Conservation (phyloP, 805 yeast genomes). For the Ogataea populi-albae region DNA sequence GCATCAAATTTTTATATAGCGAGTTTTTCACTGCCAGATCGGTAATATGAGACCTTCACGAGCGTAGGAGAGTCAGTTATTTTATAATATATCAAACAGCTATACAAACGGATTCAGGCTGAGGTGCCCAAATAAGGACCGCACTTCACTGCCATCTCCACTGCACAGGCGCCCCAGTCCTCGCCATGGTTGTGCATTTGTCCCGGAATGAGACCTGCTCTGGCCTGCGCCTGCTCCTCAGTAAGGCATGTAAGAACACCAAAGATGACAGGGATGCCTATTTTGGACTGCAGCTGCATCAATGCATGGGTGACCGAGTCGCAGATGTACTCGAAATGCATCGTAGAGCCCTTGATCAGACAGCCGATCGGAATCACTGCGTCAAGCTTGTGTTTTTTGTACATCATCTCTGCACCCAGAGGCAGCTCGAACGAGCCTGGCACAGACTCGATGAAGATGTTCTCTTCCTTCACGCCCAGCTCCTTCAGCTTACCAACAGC, state of each 20-base stretch:
- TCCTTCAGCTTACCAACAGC: slow-evolving; percentile 57
- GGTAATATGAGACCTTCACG: no score
- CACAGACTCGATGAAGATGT: slow-evolving; percentile 78
- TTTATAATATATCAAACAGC: not conserved
- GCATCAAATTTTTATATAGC: no score
- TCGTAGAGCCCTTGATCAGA: slow-evolving; percentile 91
- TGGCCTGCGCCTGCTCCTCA: slow-evolving; percentile 87
- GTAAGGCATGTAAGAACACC: slow-evolving; percentile 93
- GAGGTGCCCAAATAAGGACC: slow-evolving; percentile 2
- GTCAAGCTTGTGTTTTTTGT: slow-evolving; percentile 55
- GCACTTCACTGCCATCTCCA: slow-evolving; percentile 75
- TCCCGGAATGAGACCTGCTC: slow-evolving; percentile 79
- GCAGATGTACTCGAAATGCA: slow-evolving; percentile 97
- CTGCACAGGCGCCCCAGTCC: slow-evolving; percentile 99
- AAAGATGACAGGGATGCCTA: slow-evolving; percentile 79
- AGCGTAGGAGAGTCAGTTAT: not conserved
- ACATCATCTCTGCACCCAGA: slow-evolving; percentile 60
- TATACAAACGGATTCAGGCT: no score
- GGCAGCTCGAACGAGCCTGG: slow-evolving; percentile 97
- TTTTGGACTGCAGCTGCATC: slow-evolving; percentile 73
- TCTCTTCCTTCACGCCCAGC: slow-evolving; percentile 70
- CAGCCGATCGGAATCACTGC: slow-evolving; percentile 94
- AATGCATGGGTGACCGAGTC: slow-evolving; percentile 83
- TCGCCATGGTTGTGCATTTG: slow-evolving; percentile 94
- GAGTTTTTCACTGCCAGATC: no score